Conservation (phyloP, 352 stramenopile species). For the Phytopythium oedochilum region DNA sequence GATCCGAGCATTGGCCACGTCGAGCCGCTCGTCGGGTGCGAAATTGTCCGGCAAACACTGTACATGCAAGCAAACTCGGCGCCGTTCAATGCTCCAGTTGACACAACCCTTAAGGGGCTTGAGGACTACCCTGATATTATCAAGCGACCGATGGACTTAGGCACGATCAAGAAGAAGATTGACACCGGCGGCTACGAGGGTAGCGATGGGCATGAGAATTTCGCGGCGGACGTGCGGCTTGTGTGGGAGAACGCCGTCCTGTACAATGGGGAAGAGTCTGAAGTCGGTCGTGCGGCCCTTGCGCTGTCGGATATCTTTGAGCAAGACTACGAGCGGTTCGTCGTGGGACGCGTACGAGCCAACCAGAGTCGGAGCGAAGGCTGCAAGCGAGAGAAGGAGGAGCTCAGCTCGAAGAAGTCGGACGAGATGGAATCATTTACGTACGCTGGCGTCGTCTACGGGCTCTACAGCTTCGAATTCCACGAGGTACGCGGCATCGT, state of each 20-base stretch:
- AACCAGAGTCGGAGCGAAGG: conserved; percentile 56
- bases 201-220: conserved; percentile 44
- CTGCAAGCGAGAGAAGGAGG: conserved; percentile 34
- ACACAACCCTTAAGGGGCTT: conserved; percentile 68
- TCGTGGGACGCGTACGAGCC: conserved; percentile 46
- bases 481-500: conserved; percentile 47
- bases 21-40: conserved; percentile 69
- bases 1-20: conserved; percentile 68
- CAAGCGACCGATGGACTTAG: conserved; percentile 89
- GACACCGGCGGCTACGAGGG: conserved; percentile 74
- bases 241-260: conserved; percentile 81
- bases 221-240: conserved; percentile 72
- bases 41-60: conserved; percentile 77
- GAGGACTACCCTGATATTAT: conserved; percentile 85
- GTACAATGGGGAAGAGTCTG: conserved; percentile 79
- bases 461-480: conserved; percentile 67
- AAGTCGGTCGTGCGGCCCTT: conserved; percentile 61
- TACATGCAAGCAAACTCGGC: conserved; percentile 78
- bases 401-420: conserved; percentile 15
- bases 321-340: conserved; percentile 76
- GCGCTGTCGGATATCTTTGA: conserved; percentile 78
- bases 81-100: conserved; percentile 82
- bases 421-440: conserved; percentile 24
- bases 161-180: conserved; percentile 79
- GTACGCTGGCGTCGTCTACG: conserved; percentile 62